Evolutionary conservation across 2,329 filamentous ascomycete genomes (phyloP).

Genomic region (Paramyrothecium roridum): DNA sequence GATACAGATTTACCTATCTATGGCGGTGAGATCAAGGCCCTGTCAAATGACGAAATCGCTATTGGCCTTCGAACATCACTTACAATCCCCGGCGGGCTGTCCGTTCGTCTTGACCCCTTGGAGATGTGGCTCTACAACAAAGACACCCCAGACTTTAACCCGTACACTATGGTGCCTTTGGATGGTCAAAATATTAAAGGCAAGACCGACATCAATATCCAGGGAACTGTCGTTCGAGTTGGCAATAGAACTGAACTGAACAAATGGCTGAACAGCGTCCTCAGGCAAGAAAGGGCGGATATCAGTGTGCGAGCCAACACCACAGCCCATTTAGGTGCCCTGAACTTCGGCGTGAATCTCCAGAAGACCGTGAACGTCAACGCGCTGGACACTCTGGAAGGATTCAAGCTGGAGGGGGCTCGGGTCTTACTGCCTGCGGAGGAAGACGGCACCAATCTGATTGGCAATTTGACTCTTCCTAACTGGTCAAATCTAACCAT

Average conservation of each 20-base stretch:
- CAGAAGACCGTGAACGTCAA: slow-evolving; percentile 38
- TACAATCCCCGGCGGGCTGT: slow-evolving; percentile 27
- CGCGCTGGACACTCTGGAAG: slow-evolving; percentile 35
- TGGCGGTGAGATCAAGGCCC: slow-evolving; percentile 27
- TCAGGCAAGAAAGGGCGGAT: slow-evolving; percentile 29
- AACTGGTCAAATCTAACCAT: slow-evolving; percentile 41
- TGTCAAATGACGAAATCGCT: slow-evolving; percentile 27
- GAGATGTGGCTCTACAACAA: slow-evolving; percentile 38
- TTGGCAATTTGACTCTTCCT: slow-evolving; percentile 38
- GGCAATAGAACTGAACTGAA: slow-evolving; percentile 35
- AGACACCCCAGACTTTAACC: slow-evolving; percentile 15
- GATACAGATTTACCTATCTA: slow-evolving; percentile 35
- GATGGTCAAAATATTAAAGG: slow-evolving; percentile 28
- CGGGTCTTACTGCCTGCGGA: slow-evolving; percentile 34
- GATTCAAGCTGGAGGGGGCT: slow-evolving; percentile 34
- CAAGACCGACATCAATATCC: slow-evolving; percentile 31
- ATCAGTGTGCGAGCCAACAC: slow-evolving; percentile 35
- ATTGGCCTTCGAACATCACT: slow-evolving; percentile 34
- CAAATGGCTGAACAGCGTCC: slow-evolving; percentile 34
- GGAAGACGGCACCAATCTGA: slow-evolving; percentile 37
- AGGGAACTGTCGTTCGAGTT: slow-evolving; percentile 30
- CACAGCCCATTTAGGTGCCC: slow-evolving; percentile 32
- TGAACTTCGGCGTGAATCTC: slow-evolving; percentile 32
- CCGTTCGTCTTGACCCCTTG: slow-evolving; percentile 32
- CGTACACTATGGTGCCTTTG: slow-evolving; percentile 20